Base-by-base conservation (phyloP, 2,329 filamentous ascomycete genomes). In the Cryoendolithus antarcticus region DNA sequence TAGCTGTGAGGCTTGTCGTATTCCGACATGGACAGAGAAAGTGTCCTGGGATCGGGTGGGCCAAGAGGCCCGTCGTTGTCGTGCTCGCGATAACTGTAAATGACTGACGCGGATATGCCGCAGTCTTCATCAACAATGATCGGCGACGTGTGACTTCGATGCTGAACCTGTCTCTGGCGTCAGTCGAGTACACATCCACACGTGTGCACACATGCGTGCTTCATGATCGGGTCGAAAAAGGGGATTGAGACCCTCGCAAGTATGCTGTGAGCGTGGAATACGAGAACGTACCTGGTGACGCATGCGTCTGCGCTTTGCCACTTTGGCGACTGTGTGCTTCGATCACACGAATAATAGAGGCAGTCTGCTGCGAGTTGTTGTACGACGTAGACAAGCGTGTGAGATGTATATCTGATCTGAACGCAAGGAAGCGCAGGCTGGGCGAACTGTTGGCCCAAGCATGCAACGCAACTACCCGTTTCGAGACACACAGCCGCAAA, bases 1-100 rank as follows among this genome's bases (percentile, higher is more conserved):
- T 80, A 71, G 63, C 78, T 71, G 61, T 82, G 77, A 43, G 76
- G 65, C 65, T 93, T 93, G 57, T 72, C 70, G 71, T 86, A 88
- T 64, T 80, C 80, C 62, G 83, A 81, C 82, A 88, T 88, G 64
- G 81, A 77, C 65, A 83, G 66, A 54, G 77, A 53, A 48, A 53
- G 46, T 39, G 47, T 50, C 38, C 49, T 46, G 40, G 53, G 52
- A 41, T 58, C 56, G 33, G 66, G 60, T 68, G 71, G 63, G 66
- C 67, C 62, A 65, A 60, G 47, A 41, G 68, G 65, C 66, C 67
- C 68, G 59, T 65, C 64, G 56, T 67, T 64, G 55, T 62, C 62
- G 39, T 59, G 59, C 27, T 46, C 47, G 41, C 48, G 54, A 52
- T 54, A 51, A 39, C 44, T 51, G 40, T 55, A 50, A 40, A 54